A percentile compares a stretch with the other conserved stretches of the same genome.
phyloP scores from a whole-genome alignment of 257 asterid species.

The Gentiana straminea region DNA sequence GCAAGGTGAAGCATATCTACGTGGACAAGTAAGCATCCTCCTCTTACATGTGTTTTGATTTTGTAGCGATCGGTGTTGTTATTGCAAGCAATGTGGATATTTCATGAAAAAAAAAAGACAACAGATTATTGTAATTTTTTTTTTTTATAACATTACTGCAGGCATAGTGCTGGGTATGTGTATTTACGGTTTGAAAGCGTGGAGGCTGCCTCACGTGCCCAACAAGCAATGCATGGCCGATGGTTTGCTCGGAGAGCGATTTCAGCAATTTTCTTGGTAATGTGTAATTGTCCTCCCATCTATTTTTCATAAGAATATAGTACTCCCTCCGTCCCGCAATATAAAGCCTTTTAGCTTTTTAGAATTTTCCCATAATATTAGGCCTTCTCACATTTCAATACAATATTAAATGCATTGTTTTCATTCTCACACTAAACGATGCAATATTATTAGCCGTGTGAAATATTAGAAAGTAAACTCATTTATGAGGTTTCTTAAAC shows the following conservation, averaged over 20 bases:
- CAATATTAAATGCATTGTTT: too few species aligned
- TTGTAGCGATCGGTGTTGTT: too few species aligned
- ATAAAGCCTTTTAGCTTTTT: too few species aligned
- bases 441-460: too few species aligned
- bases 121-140: too few species aligned
- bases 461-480: too few species aligned
- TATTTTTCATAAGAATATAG: background rate
- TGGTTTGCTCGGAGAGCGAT: conserved; percentile 96
- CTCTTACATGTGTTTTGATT: background rate
- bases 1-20: conserved; percentile 73
- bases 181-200: conserved; percentile 77
- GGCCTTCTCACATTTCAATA: too few species aligned
- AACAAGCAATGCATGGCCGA: conserved; percentile 94
- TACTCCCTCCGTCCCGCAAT: background rate
- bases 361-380: too few species aligned
- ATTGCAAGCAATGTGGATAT: too few species aligned
- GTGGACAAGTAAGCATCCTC: conserved; percentile 72
- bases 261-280: conserved; percentile 94
- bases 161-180: conserved; percentile 90
- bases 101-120: too few species aligned
- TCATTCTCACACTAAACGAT: too few species aligned
- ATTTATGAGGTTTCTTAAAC: too few species aligned
- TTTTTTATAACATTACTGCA: conserved; percentile 14
- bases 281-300: background rate
- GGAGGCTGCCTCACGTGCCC: conserved; percentile 77